These are phyloP conservation scores for Achaetomiella virescens DNA, from an alignment of 495 filamentous ascomycete genomes.

Conservation along the genomic window DNA sequence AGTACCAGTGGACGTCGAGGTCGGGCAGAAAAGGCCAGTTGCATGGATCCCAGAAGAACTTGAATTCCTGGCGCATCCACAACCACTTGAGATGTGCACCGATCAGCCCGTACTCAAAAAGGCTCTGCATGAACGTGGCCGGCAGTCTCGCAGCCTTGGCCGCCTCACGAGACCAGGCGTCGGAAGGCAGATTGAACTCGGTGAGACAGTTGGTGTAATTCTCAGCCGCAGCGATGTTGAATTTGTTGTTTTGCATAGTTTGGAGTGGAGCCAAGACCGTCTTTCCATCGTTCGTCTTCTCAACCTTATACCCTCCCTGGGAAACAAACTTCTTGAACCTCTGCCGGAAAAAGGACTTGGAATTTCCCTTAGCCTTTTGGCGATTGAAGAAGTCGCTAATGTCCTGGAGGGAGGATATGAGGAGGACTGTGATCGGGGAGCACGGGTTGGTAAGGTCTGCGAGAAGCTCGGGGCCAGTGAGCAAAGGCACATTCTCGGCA, in stretches of 20 bases:
- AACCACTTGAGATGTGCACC: slow-evolving; percentile 16
- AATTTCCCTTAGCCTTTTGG: not conserved
- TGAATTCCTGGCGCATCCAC: slow-evolving; percentile 19
- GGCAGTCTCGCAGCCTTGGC: slow-evolving; percentile 13
- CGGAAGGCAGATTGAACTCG: slow-evolving; percentile 3
- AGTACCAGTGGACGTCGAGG: slow-evolving; percentile 14
- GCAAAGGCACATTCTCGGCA: too few relatives aligned
- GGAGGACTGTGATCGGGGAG: slow-evolving; percentile 14
- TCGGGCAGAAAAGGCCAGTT: slow-evolving; percentile 10
- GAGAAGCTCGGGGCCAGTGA: too few relatives aligned
- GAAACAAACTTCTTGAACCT: slow-evolving; percentile 19
- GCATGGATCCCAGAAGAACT: slow-evolving; percentile 21
- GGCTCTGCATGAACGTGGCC: slow-evolving; percentile 2
- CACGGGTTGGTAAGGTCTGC: too few relatives aligned
- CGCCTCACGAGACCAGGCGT: slow-evolving; percentile 19
- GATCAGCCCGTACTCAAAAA: slow-evolving; percentile 9
- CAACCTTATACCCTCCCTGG: slow-evolving; percentile 15
- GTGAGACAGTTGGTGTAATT: slow-evolving; percentile 6
- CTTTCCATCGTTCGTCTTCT: not conserved
- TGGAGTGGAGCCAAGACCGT: not conserved
- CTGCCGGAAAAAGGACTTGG: not conserved
- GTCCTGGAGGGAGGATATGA: slow-evolving; percentile 16
- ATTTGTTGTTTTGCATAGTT: slow-evolving; percentile 13
- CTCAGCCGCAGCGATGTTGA: not conserved
- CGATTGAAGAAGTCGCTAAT: slow-evolving; percentile 13